Conservation (phyloP, 441 rosid species). For the Geranium incanum region DNA sequence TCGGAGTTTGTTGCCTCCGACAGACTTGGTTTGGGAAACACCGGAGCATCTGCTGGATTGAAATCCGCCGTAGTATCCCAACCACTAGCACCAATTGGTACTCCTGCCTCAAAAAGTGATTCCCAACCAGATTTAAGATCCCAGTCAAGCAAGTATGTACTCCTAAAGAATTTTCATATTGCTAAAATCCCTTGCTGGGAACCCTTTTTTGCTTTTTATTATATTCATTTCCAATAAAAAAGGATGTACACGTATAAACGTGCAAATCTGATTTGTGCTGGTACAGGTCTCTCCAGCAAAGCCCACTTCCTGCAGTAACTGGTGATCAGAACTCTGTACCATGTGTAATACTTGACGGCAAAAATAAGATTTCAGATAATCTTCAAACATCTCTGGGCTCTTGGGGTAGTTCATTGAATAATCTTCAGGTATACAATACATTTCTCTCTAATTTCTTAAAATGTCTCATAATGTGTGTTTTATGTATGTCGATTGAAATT, state of each 20-base stretch:
- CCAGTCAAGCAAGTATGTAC: constrained; percentile 48
- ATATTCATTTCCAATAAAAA: too few relatives aligned
- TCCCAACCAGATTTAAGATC: constrained; percentile 40
- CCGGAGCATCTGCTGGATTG: constrained; percentile 39
- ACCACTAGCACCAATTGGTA: constrained; percentile 70
- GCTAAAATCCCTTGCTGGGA: not conserved
- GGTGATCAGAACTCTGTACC: constrained; percentile 41
- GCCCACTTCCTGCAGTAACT: constrained; percentile 33
- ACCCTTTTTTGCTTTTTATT: too few relatives aligned
- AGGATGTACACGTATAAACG: constrained; percentile 4
- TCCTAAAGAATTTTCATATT: constrained; percentile 15
- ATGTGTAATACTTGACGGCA: constrained; percentile 44
- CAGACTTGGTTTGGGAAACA: constrained; percentile 29
- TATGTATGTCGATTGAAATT: not conserved
- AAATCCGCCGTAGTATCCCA: constrained; percentile 37
- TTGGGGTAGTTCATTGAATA: constrained; percentile 57
- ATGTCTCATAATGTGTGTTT: not conserved
- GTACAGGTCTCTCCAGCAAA: constrained; percentile 48
- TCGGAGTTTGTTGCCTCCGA: constrained; percentile 35
- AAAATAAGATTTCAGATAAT: constrained; percentile 52
- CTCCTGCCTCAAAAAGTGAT: constrained; percentile 55
- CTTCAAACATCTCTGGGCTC: constrained; percentile 58
- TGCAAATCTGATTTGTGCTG: constrained; percentile 20
- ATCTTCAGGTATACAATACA: constrained; percentile 53
- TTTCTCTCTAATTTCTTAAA: not conserved